Base-by-base conservation (phyloP, 208 protist genomes). In the Crithidia acanthocephali region DNA sequence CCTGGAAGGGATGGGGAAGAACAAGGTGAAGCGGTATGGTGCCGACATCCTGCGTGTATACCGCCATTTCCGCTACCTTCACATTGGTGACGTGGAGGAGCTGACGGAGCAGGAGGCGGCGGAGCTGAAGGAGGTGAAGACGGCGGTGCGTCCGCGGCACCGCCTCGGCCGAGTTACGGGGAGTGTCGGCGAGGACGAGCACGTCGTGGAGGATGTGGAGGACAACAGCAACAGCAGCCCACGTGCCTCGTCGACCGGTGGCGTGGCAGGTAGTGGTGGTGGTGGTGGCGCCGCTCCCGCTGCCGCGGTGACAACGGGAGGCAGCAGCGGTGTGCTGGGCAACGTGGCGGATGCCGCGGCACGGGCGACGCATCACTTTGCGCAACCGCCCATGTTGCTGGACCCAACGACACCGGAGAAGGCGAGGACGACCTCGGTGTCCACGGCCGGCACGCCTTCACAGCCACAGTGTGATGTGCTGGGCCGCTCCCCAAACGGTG, bases 21-120 rank as follows among this genome's bases (percentile, higher is more conserved):
- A 90, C 79, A 96, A 96, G 78, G 86, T 94, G 59, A 82, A 84
- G 65, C 92, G 92, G 72, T 96, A 92, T 69, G 91, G 91, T 27
- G 84, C 73, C 4, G 84, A 92, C 25, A 91, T 96, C 40, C 69
- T 96, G 16, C 67, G 77, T 0, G 76, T 92, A 2, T 96, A 96
- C 72, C 85, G 91, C 23, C 63, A 84, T 51, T 94, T 96, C 57
- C 88, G 91, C 30, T 82, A 81, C 67, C 60, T 88, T 23, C 79
- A 91, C 77, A 91, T 96, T 70, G 91, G 91, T 37, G 91, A 96
- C 45, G 88, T 94, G 15, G 75, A 72, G 27, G 85, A 91, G 81
- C 79, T 96, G 11, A 81, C 80, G 13, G 47, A 71, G 37, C 62
- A 50, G 25, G 91, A 96, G 84, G 84, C 70, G 71, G 68, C 59